A percentile compares a stretch with the other conserved stretches of the same genome.
These are phyloP conservation scores for Alternaria gansuensis DNA, from an alignment of 2,329 filamentous ascomycete genomes.

Conservation along the genomic window DNA sequence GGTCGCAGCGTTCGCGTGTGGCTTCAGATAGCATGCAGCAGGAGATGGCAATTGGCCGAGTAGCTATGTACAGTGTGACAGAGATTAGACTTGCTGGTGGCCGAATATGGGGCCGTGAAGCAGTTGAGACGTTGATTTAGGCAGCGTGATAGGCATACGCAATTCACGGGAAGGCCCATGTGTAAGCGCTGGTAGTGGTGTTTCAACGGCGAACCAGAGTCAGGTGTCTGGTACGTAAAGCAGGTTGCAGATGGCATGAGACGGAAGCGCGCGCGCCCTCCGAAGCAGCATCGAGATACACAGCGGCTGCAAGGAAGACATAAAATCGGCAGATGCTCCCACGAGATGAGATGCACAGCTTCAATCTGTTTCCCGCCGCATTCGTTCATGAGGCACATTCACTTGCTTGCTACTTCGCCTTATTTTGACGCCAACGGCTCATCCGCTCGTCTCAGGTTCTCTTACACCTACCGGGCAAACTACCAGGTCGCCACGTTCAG, in stretches of 20 bases:
- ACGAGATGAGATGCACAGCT: conserved; percentile 38
- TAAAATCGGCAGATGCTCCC: conserved; percentile 44
- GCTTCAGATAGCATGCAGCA: conserved; percentile 38
- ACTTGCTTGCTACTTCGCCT: conserved; percentile 26
- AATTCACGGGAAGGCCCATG: conserved; percentile 35
- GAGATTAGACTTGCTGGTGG: conserved; percentile 32
- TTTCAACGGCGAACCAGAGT: conserved; percentile 49
- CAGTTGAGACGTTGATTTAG: conserved; percentile 37
- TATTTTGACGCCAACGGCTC: conserved; percentile 34
- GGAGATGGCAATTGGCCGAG: conserved; percentile 36
- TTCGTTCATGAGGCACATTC: conserved; percentile 21
- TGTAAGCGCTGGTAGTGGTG: conserved; percentile 47
- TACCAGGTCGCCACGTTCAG: conserved; percentile 40
- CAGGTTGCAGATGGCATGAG: conserved; percentile 40
- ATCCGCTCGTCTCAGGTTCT: conserved; percentile 43
- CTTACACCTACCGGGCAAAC: conserved; percentile 28
- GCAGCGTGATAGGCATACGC: conserved; percentile 31
- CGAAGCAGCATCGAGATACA: conserved; percentile 38
- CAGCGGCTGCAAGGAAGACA: conserved; percentile 50
- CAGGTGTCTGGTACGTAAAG: conserved; percentile 37
- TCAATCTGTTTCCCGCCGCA: conserved; percentile 36
- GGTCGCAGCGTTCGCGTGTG: conserved; percentile 40
- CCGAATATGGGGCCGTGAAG: conserved; percentile 29
- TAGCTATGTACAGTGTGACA: conserved; percentile 29
- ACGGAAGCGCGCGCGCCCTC: conserved; percentile 52